These are phyloP conservation scores for Bidens hawaiensis DNA, from an alignment of 140 eudicot genomes.

Conservation along the genomic window DNA sequence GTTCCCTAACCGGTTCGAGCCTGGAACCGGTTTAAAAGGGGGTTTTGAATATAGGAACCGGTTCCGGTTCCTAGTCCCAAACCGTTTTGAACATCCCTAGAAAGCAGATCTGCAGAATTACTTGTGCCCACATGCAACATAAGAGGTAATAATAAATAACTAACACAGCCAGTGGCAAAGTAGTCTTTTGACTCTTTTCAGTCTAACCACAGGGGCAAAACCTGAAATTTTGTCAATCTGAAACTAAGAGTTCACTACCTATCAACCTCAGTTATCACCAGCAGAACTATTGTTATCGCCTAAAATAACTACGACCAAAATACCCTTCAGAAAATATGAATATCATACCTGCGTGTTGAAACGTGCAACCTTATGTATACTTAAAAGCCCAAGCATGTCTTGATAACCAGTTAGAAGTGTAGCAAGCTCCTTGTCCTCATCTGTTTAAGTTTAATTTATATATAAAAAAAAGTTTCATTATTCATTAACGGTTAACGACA, in stretches of 20 bases:
- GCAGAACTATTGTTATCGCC: background rate
- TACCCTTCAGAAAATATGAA: background rate
- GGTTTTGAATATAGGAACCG: too few relatives aligned
- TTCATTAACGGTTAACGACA: background rate
- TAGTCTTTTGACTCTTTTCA: background rate
- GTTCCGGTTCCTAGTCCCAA: too few relatives aligned
- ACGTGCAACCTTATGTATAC: slow-evolving; percentile 77
- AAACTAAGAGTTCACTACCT: background rate
- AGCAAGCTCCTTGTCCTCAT: slow-evolving; percentile 96
- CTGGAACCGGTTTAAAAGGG: too few relatives aligned
- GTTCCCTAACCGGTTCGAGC: too few relatives aligned
- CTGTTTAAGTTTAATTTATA: slow-evolving; percentile 34
- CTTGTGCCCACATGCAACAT: too few relatives aligned
- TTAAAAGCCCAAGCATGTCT: slow-evolving; percentile 96
- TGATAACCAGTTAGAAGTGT: slow-evolving; percentile 90
- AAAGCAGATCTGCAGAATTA: too few relatives aligned
- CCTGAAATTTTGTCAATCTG: background rate
- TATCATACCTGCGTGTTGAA: slow-evolving; percentile 76
- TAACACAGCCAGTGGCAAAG: background rate
- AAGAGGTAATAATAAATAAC: background rate
- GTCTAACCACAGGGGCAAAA: too few relatives aligned
- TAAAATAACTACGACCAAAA: background rate
- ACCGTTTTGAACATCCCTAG: too few relatives aligned
- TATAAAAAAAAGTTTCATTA: background rate
- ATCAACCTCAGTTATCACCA: background rate